Evolutionary conservation across 78 protist genomes (phyloP).

Genomic region (Speleostelium caveatum): DNA sequence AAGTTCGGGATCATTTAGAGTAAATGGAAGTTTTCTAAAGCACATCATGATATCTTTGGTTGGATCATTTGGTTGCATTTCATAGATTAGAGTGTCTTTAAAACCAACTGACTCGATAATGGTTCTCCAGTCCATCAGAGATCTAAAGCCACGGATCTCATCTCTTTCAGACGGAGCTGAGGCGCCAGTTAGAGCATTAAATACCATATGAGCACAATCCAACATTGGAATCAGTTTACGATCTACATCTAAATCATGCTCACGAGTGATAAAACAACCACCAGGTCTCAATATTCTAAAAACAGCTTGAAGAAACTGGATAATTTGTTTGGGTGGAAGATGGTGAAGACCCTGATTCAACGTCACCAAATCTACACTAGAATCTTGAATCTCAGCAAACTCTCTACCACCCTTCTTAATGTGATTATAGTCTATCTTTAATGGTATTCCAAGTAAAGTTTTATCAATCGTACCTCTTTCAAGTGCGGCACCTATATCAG

Average conservation of each 20-base stretch:
- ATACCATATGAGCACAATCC: conserved; percentile 73
- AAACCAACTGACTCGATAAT: conserved; percentile 39
- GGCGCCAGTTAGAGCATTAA: conserved; percentile 75
- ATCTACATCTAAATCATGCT: conserved; percentile 40
- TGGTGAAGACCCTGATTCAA: conserved; percentile 78
- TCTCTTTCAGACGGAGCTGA: not conserved
- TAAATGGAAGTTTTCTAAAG: conserved; percentile 43
- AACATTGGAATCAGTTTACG: conserved; percentile 39
- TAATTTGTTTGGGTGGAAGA: conserved; percentile 36
- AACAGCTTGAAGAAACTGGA: conserved; percentile 23
- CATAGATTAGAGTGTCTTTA: conserved; percentile 44
- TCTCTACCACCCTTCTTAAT: conserved; percentile 10
- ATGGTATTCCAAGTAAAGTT: not conserved
- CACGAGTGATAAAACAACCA: conserved; percentile 73
- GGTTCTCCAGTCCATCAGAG: conserved; percentile 49
- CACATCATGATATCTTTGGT: conserved; percentile 76
- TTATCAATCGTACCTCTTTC: conserved; percentile 28
- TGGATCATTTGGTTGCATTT: conserved; percentile 70
- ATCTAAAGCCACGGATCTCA: conserved; percentile 69
- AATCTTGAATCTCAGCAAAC: not conserved
- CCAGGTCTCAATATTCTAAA: conserved; percentile 53
- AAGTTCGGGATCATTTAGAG: not conserved
- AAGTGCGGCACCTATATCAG: conserved; percentile 24
- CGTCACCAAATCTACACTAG: conserved; percentile 61
- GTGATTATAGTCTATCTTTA: conserved; percentile 43